Evolutionary conservation across 805 yeast species (phyloP), one percentile per base, ranked within the genome.

Genomic region (Candida endomychidarum): DNA sequence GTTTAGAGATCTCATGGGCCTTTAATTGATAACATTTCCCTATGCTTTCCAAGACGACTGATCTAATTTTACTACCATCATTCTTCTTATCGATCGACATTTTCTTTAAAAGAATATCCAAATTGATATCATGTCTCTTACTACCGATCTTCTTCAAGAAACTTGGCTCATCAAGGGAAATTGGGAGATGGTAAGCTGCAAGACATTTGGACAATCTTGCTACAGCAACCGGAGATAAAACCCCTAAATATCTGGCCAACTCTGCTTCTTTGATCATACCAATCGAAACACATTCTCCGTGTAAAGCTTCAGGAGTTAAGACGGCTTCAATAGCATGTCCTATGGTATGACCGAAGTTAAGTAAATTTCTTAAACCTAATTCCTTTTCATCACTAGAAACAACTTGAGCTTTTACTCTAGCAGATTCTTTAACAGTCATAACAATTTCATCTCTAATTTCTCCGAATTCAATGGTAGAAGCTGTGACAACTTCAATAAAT

Each of bases 261-360:
- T 93, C 99, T 4, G 98, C 98, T 63, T 93, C 99, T 54, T 81
- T 77, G 23, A 93, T 82, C 77, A 89, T 85, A 48, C 99, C 99
- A 45, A 93, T 77, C n/a, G 98, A 76, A n/a, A 93, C 99, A 75
- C 99, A 93, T 65, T 93, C 99, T 45, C 99, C 99, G 57, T 93
- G 99, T 32, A 93, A 74, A 17, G 96, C 93, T 61, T 90, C 88
- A 7, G 99, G 99, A 3, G 98, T 90, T 47, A 93, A 72, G 24
- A 93, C 81, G n/a, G 99, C 98, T 69, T 93, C 99, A 49, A 85
- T 89, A 15, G 99, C 99, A 61, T 93, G 99, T 32, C 99, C 99
- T 53, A 93, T 90, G 20, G 96, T 79, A 62, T 93, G 99, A 24
- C 99, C 99, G 58, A 91, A 93, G 65, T 93, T 93, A 45, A 93